Percentiles rank a stretch among this genome's conserved stretches.
These are phyloP conservation scores for Hirschioporus abietinus DNA, from an alignment of 768 basidiomycete species.

Conservation along the genomic window DNA sequence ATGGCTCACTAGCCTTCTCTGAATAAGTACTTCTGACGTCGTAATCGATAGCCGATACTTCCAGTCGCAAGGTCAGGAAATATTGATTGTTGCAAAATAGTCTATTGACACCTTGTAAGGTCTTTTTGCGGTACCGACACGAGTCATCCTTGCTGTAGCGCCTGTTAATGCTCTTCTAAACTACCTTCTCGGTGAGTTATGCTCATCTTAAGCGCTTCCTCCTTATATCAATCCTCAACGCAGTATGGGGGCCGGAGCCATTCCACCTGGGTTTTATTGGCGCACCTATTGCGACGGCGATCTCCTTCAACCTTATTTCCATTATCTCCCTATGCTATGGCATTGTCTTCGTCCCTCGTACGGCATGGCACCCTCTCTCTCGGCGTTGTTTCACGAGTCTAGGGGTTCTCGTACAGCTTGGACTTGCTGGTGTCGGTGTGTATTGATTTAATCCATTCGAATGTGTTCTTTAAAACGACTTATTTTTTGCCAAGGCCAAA, in stretches of 20 bases:
- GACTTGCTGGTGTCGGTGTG: slow-evolving; percentile 74
- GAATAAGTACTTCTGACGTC: neutral
- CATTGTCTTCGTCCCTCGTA: slow-evolving; percentile 47
- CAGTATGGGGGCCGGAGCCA: slow-evolving; percentile 13
- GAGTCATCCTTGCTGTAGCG: slow-evolving; percentile 75
- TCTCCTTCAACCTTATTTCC: slow-evolving; percentile 85
- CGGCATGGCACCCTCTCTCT: slow-evolving; percentile 80
- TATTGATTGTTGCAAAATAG: slow-evolving; percentile 4
- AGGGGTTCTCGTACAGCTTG: slow-evolving; percentile 65
- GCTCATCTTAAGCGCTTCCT: neutral
- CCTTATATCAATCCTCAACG: neutral
- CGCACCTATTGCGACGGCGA: slow-evolving; percentile 84
- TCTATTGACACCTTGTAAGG: slow-evolving; percentile 32
- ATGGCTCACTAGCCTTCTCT: slow-evolving; percentile 7
- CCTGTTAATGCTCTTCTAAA: slow-evolving; percentile 83
- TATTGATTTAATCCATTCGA: slow-evolving; percentile 7
- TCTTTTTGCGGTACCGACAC: slow-evolving; percentile 79
- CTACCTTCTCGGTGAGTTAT: slow-evolving; percentile 65
- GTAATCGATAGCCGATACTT: slow-evolving; percentile 62
- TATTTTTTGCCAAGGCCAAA: slow-evolving; percentile 46
- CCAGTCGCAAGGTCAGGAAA: slow-evolving; percentile 65
- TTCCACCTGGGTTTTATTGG: slow-evolving; percentile 75
- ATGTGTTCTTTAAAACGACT: neutral
- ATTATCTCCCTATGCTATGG: slow-evolving; percentile 59
- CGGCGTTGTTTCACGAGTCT: slow-evolving; percentile 61